Percentiles rank a stretch among this genome's conserved stretches.
These are phyloP conservation scores for Corylus heterophylla DNA, from an alignment of 306 rosid genomes.

Conservation along the genomic window DNA sequence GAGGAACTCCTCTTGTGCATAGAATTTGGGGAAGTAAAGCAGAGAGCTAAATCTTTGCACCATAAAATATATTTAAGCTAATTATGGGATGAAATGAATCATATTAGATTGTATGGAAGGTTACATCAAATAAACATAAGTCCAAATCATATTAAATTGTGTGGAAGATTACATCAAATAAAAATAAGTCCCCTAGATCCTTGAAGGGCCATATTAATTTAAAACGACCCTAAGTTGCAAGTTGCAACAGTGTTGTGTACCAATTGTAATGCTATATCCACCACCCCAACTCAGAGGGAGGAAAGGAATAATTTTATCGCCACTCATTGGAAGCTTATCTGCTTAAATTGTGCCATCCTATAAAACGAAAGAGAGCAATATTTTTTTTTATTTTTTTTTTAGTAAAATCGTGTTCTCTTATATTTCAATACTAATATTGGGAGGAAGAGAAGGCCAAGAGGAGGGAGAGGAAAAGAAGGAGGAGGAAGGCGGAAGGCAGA, in stretches of 20 bases:
- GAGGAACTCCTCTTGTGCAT: too few species aligned
- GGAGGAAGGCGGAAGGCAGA: too few species aligned
- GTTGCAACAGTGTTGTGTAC: neutral
- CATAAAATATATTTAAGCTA: neutral
- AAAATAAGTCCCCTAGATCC: neutral
- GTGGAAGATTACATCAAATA: neutral
- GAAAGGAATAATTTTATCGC: neutral
- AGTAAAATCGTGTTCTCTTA: too few species aligned
- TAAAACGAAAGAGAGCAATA: too few species aligned
- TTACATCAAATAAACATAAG: neutral
- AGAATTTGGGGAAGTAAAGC: too few species aligned
- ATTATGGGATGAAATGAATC: neutral
- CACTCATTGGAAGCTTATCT: neutral
- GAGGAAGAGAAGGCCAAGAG: too few species aligned
- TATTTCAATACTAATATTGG: too few species aligned
- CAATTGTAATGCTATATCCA: neutral
- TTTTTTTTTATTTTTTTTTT: too few species aligned
- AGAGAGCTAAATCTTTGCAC: too few species aligned
- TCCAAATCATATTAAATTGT: neutral
- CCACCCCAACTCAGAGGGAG: neutral
- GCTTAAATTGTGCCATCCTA: neutral
- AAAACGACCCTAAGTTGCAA: too few species aligned
- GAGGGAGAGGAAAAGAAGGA: too few species aligned
- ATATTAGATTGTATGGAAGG: neutral
- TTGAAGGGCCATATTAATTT: too few species aligned